phyloP scores from a whole-genome alignment of 352 stramenopile genomes.

The Phytophthora cryptogea region DNA sequence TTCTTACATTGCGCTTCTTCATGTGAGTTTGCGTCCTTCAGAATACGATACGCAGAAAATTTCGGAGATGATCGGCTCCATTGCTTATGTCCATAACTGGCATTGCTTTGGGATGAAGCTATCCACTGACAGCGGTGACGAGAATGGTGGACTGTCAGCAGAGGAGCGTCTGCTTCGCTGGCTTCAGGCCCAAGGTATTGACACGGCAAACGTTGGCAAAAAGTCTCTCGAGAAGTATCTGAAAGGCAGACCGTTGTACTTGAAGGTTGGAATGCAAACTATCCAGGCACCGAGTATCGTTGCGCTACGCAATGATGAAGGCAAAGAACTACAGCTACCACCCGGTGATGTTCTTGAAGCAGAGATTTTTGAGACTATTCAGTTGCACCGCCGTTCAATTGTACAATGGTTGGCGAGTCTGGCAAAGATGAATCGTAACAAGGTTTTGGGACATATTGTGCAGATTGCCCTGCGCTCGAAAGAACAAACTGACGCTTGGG shows the following conservation, averaged over 20 bases:
- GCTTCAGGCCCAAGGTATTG: constrained; percentile 90
- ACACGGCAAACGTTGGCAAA: constrained; percentile 83
- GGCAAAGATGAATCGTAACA: constrained; percentile 30
- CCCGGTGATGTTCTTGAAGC: constrained; percentile 86
- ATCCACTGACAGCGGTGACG: constrained; percentile 45
- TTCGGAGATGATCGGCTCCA: constrained; percentile 73
- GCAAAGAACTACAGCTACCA: constrained; percentile 70
- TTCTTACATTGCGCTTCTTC: constrained; percentile 76
- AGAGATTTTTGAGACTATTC: constrained; percentile 85
- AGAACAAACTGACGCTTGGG: constrained; percentile 59
- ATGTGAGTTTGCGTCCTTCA: constrained; percentile 64
- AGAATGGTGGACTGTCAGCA: constrained; percentile 56
- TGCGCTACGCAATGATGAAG: constrained; percentile 50
- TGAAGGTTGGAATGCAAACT: constrained; percentile 89
- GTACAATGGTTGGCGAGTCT: constrained; percentile 68
- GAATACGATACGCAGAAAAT: constrained; percentile 78
- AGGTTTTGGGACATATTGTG: constrained; percentile 72
- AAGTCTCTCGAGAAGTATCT: constrained; percentile 88
- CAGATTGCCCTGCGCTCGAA: constrained; percentile 69
- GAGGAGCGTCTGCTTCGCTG: constrained; percentile 86
- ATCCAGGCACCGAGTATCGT: constrained; percentile 88
- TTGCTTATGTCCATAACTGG: constrained; percentile 91
- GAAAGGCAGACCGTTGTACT: constrained; percentile 80
- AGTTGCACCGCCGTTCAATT: constrained; percentile 78
- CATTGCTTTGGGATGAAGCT: constrained; percentile 91